These are phyloP conservation scores for Jamesozyma spencerorum DNA, from an alignment of 805 yeast species.

Conservation along the genomic window DNA sequence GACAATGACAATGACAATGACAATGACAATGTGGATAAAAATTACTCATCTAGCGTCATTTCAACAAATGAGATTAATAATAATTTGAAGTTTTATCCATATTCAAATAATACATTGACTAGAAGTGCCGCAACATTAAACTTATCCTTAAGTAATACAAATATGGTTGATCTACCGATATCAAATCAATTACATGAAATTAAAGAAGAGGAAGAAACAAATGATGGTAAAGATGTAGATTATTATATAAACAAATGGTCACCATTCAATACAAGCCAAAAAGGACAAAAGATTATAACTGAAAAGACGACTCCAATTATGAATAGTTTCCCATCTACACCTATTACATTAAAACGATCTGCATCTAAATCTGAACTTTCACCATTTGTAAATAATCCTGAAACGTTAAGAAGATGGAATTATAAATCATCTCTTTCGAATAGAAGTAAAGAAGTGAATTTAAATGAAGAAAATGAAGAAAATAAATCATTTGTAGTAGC, in stretches of 20 bases:
- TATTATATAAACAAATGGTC: constrained; percentile 23
- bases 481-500: constrained; percentile 11
- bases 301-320: neutral
- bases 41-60: neutral
- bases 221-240: constrained; percentile 10
- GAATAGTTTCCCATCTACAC: constrained; percentile 10
- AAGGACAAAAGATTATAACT: no score
- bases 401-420: constrained; percentile 14
- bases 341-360: constrained; percentile 16
- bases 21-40: neutral
- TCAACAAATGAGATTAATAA: constrained; percentile 6
- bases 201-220: constrained; percentile 5
- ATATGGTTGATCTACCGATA: constrained; percentile 4
- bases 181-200: constrained; percentile 6
- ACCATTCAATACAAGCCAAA: constrained; percentile 15
- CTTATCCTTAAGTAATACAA: constrained; percentile 37
- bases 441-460: constrained; percentile 6
- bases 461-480: constrained; percentile 4
- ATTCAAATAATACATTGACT: constrained; percentile 30
- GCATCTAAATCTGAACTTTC: constrained; percentile 25
- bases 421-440: constrained; percentile 9
- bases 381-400: constrained; percentile 25
- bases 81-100: constrained; percentile 24
- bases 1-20: neutral
- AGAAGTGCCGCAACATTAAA: constrained; percentile 47